phyloP scores from a whole-genome alignment of 2,329 filamentous ascomycete species.

The Xylariaceae sp. region DNA sequence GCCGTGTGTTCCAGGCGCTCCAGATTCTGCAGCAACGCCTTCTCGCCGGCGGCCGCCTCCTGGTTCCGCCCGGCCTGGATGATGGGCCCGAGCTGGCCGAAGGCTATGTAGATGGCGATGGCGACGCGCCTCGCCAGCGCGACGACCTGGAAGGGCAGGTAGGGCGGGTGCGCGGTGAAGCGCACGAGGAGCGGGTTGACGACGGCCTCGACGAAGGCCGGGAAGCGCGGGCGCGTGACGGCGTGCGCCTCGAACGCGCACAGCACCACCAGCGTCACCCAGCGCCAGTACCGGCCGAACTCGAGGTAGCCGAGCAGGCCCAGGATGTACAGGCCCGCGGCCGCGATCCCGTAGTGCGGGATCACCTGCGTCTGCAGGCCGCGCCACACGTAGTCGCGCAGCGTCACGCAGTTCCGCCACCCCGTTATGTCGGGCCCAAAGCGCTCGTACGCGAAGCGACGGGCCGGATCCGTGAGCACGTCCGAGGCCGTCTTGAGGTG shows the following conservation, averaged over 20 bases:
- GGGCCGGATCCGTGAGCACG: constrained; percentile 75
- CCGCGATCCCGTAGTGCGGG: constrained; percentile 66
- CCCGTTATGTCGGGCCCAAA: constrained; percentile 75
- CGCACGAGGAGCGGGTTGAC: constrained; percentile 53
- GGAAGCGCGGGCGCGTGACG: constrained; percentile 60
- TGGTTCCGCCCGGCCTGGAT: constrained; percentile 50
- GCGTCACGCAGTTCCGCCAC: constrained; percentile 70
- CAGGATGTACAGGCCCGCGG: constrained; percentile 64
- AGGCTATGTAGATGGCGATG: constrained; percentile 81
- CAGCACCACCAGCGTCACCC: constrained; percentile 61
- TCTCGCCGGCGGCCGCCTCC: constrained; percentile 48
- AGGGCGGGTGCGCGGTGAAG: constrained; percentile 59
- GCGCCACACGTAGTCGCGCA: constrained; percentile 73
- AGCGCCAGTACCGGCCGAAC: constrained; percentile 70
- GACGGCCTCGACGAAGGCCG: constrained; percentile 48
- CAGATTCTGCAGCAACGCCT: constrained; percentile 65
- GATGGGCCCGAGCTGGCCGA: constrained; percentile 79
- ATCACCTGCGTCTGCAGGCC: constrained; percentile 62
- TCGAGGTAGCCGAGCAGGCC: constrained; percentile 71
- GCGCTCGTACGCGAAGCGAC: constrained; percentile 86
- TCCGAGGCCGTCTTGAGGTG: constrained; percentile 84
- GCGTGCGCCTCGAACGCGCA: constrained; percentile 63
- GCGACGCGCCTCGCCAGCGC: constrained; percentile 75
- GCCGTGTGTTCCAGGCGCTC: constrained; percentile 68
- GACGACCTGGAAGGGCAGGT: constrained; percentile 86